Percentiles rank a stretch among this genome's conserved stretches.
These are phyloP conservation scores for Amanita exitialis DNA, from an alignment of 768 basidiomycete genomes.

Conservation along the genomic window DNA sequence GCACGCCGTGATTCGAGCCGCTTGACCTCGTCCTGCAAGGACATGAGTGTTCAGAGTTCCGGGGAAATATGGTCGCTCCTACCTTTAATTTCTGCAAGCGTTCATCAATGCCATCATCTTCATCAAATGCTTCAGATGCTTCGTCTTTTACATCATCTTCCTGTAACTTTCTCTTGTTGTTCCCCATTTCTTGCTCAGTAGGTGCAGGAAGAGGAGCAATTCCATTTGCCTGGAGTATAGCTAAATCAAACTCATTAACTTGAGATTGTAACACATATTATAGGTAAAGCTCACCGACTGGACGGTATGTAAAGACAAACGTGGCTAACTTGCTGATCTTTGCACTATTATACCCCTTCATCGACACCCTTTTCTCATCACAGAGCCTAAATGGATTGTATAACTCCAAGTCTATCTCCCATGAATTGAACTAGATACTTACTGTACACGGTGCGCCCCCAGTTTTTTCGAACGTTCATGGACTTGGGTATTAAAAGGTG, in stretches of 20 bases:
- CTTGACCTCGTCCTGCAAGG: not conserved
- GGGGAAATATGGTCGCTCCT: not conserved
- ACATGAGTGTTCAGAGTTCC: not conserved
- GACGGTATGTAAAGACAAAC: constrained; percentile 17
- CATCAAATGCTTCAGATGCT: not conserved
- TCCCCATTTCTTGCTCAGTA: not conserved
- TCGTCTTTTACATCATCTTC: not conserved
- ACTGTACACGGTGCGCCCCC: constrained; percentile 15
- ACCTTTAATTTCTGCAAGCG: not conserved
- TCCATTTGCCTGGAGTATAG: constrained; percentile 12
- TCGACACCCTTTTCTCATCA: not conserved
- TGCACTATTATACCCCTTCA: not conserved
- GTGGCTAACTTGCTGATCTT: constrained; percentile 7
- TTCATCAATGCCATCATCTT: not conserved
- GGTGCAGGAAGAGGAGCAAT: constrained; percentile 9
- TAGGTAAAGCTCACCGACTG: no score
- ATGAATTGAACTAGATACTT: not conserved
- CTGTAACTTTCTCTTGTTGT: not conserved
- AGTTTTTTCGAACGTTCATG: constrained; percentile 18
- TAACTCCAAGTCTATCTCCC: not conserved
- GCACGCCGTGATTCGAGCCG: not conserved
- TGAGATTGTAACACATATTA: not conserved
- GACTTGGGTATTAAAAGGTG: constrained; percentile 7
- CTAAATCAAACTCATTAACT: not conserved
- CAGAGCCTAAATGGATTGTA: not conserved